phyloP scores from a whole-genome alignment of 192 early-diverging fungal genomes.

The Rhizophagus clarus region DNA sequence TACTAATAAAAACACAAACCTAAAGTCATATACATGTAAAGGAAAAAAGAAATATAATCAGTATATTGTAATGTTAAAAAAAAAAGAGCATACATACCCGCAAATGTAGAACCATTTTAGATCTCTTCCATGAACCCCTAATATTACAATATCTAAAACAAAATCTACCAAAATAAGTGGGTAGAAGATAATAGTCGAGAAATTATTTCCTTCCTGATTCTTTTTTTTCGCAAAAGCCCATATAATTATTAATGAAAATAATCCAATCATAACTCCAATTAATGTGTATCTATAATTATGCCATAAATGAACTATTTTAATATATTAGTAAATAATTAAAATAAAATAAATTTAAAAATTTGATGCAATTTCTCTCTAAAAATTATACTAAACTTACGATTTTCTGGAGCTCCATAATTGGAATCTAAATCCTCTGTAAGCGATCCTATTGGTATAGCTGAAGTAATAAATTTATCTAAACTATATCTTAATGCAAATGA shows the following conservation, averaged over 20 bases:
- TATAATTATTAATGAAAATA: neutral
- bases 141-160: neutral
- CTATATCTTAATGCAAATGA: neutral
- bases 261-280: neutral
- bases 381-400: neutral
- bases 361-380: too few species aligned
- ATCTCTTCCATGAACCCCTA: neutral
- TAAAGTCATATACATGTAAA: neutral
- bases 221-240: neutral
- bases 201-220: neutral
- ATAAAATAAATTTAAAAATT: too few species aligned
- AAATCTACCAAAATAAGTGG: neutral
- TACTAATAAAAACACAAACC: neutral
- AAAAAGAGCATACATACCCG: neutral
- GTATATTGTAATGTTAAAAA: neutral
- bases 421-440: neutral
- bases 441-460: neutral
- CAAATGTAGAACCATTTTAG: neutral
- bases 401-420: neutral
- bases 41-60: neutral
- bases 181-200: neutral
- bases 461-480: neutral
- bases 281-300: neutral
- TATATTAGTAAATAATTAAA: neutral
- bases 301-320: neutral